Evolutionary conservation across 2,329 filamentous ascomycete genomes (phyloP).

Genomic region (Huntiella abstrusa): DNA sequence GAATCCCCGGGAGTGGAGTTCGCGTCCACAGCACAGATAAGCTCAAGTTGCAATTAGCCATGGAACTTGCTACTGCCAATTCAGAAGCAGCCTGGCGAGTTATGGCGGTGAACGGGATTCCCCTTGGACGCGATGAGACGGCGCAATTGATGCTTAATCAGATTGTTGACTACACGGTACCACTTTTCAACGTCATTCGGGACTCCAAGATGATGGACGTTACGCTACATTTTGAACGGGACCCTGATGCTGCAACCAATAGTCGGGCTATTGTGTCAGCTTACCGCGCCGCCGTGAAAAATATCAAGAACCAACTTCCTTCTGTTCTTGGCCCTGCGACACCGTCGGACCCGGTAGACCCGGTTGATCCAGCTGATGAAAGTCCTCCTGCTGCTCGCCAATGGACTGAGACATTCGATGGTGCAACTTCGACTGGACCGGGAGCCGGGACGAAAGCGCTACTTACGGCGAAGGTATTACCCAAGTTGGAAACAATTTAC

Average conservation of each 20-base stretch:
- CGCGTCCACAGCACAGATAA: constrained; percentile 28
- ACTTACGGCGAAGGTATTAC: constrained; percentile 22
- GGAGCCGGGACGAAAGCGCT: constrained; percentile 53
- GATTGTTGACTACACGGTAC: constrained; percentile 58
- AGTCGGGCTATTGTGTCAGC: constrained; percentile 11
- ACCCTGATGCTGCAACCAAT: constrained; percentile 6
- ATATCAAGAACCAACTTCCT: constrained; percentile 11
- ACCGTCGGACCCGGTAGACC: constrained; percentile 5
- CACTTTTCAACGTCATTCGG: constrained; percentile 62
- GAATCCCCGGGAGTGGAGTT: constrained; percentile 12
- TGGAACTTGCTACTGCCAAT: constrained; percentile 29
- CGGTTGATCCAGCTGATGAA: neutral
- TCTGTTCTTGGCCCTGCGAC: constrained; percentile 11
- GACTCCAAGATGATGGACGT: constrained; percentile 58
- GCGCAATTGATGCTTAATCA: constrained; percentile 63
- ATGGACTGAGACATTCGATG: constrained; percentile 7
- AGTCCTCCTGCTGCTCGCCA: neutral
- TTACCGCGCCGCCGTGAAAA: constrained; percentile 12
- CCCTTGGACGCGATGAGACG: constrained; percentile 72
- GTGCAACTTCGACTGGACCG: constrained; percentile 11
- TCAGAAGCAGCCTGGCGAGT: constrained; percentile 39
- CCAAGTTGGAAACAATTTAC: constrained; percentile 32
- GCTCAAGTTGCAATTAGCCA: constrained; percentile 46
- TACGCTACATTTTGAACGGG: constrained; percentile 30
- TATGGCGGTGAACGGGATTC: constrained; percentile 60